Evolutionary conservation across 2,329 filamentous ascomycete genomes (phyloP), one percentile per base, ranked within the genome.

Genomic region (Fusarium siculi): DNA sequence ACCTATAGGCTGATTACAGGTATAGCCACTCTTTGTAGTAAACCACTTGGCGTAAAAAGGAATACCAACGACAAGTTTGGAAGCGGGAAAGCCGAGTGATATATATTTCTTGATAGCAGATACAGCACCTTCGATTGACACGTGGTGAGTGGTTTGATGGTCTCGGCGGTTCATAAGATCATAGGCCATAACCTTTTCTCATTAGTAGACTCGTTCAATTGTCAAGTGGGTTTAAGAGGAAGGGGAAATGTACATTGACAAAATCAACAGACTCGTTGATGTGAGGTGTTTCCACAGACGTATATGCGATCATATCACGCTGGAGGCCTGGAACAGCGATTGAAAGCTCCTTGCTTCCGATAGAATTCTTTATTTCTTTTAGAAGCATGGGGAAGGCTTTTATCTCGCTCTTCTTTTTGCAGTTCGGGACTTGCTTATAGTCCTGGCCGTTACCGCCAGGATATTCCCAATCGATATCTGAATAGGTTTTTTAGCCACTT

Each of bases 11-110:
- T 79, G 69, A 7, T 77, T 75, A 75, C 88, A 90, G n/a, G 84
- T 80, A 25, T 74, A 78, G 0, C 84, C 79, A 11, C 86, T 83
- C 53, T 87, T 83, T 4, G 87, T 89, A 56, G 82, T 85, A 81
- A 92, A 93, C 82, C 87, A 93, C 78, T 93, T 93, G 50, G 88
- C 87, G 79, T 93, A 93, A 77, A 91, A 93, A 6, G 90, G 89
- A 63, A 93, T 88, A 0, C 92, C 91, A 6, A 93, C 84, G 71
- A 91, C 92, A 54, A 92, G 84, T 78, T 89, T 90, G 50, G 81
- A 78, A 0, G 87, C 79, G 0, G 85, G 80, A 3, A 89, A 86
- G 10, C 91, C 91, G 28, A 87, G 86, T 6, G 83, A 80, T n/a
- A 91, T 79, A 78, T 93, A 93, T 39, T 85, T 85, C 55, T 90